Evolutionary conservation across 1,139 yeast genomes (phyloP).

Genomic region (Blastobotrys apis): DNA sequence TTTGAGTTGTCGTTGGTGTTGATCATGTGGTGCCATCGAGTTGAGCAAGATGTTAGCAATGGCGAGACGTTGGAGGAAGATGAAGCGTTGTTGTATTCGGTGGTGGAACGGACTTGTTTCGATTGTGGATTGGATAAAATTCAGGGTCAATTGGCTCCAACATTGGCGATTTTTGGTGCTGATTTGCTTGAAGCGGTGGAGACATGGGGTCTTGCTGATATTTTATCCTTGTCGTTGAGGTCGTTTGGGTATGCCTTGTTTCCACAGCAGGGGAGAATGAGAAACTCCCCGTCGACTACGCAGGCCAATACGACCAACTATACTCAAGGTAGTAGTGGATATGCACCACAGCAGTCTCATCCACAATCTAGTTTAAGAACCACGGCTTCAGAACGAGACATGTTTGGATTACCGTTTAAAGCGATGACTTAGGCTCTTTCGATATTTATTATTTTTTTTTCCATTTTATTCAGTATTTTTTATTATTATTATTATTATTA

Average conservation of each 20-base stretch:
- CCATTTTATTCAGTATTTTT: not conserved
- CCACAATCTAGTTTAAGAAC: constrained; percentile 10
- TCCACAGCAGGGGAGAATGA: constrained; percentile 13
- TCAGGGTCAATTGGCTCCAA: constrained; percentile 28
- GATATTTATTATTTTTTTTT: not conserved
- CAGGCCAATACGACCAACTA: not conserved
- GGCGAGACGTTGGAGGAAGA: constrained; percentile 22
- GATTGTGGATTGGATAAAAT: constrained; percentile 27
- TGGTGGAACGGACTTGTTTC: constrained; percentile 23
- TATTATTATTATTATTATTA: not conserved
- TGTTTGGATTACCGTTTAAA: constrained; percentile 9
- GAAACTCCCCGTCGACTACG: constrained; percentile 3
- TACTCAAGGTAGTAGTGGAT: too few relatives aligned
- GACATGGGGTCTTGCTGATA: constrained; percentile 32
- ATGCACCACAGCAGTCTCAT: constrained; percentile 4
- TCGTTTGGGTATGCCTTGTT: constrained; percentile 27
- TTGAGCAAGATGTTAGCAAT: constrained; percentile 24
- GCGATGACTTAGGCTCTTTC: not conserved
- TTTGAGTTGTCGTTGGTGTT: constrained; percentile 30
- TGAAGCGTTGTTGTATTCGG: constrained; percentile 22
- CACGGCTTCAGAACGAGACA: constrained; percentile 9
- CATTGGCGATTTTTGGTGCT: constrained; percentile 30
- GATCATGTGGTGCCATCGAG: constrained; percentile 34
- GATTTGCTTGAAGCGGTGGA: constrained; percentile 29
- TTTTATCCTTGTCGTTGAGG: constrained; percentile 27